These are phyloP conservation scores for Phytophthora nicotianae DNA, from an alignment of 352 stramenopile species.

Conservation along the genomic window DNA sequence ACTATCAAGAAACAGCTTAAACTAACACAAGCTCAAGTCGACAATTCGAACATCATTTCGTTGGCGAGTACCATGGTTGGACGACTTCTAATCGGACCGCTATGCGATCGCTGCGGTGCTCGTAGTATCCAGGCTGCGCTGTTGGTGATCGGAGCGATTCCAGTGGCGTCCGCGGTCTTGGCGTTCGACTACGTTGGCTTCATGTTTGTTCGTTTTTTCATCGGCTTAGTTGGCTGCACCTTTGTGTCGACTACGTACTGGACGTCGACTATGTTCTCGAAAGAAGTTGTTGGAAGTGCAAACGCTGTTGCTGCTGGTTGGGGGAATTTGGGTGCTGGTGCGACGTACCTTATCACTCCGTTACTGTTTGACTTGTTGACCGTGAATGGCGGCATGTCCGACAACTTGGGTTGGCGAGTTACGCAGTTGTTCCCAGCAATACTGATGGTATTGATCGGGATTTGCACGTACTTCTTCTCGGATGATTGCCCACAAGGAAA, in stretches of 20 bases:
- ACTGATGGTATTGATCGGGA: slow-evolving; percentile 73
- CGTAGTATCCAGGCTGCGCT: slow-evolving; percentile 79
- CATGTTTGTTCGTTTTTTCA: slow-evolving; percentile 89
- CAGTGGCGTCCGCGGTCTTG: slow-evolving; percentile 79
- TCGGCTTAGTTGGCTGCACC: slow-evolving; percentile 90
- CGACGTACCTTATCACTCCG: slow-evolving; percentile 86
- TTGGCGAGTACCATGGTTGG: slow-evolving; percentile 90
- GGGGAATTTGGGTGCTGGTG: slow-evolving; percentile 93
- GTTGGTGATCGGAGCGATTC: slow-evolving; percentile 80
- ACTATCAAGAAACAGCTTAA: slow-evolving; percentile 42
- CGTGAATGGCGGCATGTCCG: slow-evolving; percentile 33
- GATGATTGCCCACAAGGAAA: slow-evolving; percentile 33
- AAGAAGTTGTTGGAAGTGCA: slow-evolving; percentile 91
- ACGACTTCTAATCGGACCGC: slow-evolving; percentile 87
- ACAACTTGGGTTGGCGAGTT: slow-evolving; percentile 89
- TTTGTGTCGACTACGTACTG: slow-evolving; percentile 95
- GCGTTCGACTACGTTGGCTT: slow-evolving; percentile 76
- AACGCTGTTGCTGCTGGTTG: slow-evolving; percentile 93
- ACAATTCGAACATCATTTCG: slow-evolving; percentile 90
- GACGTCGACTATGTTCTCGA: slow-evolving; percentile 93
- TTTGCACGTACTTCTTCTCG: slow-evolving; percentile 37
- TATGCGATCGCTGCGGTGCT: slow-evolving; percentile 93
- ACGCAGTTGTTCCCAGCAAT: slow-evolving; percentile 87
- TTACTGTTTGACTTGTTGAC: slow-evolving; percentile 90
- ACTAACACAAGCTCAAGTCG: slow-evolving; percentile 83